These are phyloP conservation scores for Yamadazyma siamensis DNA, from an alignment of 1,139 yeast species.

Conservation along the genomic window DNA sequence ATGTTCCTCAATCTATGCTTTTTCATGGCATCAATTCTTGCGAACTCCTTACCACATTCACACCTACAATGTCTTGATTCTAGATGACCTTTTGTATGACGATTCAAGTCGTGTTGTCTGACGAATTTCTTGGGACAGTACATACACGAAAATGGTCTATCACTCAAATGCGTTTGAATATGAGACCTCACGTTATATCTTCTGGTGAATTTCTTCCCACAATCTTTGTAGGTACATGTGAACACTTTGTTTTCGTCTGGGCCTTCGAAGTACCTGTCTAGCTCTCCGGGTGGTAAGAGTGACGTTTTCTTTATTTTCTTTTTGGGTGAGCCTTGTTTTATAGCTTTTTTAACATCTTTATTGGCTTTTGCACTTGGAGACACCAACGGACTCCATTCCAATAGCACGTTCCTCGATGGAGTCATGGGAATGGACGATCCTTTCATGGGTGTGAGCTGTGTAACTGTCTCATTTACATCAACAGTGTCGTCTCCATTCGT, in stretches of 20 bases:
- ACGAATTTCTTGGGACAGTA: conserved; percentile 73
- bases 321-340: conserved; percentile 39
- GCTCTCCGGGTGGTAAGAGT: conserved; percentile 83
- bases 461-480: conserved; percentile 39
- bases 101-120: conserved; percentile 86
- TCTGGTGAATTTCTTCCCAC: conserved; percentile 83
- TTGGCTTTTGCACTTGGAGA: conserved; percentile 42
- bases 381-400: conserved; percentile 57
- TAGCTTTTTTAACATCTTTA: conserved; percentile 34
- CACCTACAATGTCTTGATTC: conserved; percentile 70
- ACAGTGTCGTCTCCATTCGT: conserved; percentile 23
- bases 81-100: conserved; percentile 87
- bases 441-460: conserved; percentile 42
- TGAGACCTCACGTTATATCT: conserved; percentile 95
- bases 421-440: conserved; percentile 29
- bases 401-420: conserved; percentile 33
- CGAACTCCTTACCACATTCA: conserved; percentile 89
- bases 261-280: conserved; percentile 79
- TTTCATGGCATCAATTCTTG: conserved; percentile 83
- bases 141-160: conserved; percentile 73
- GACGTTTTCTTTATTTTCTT: conserved; percentile 58
- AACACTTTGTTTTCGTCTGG: conserved; percentile 69
- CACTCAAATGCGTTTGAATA: conserved; percentile 94
- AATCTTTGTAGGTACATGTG: conserved; percentile 72
- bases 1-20: conserved; percentile 79